Evolutionary conservation across 1,284 basidiomycete species (phyloP).

Genomic region (Apiotrichum laibachii): DNA sequence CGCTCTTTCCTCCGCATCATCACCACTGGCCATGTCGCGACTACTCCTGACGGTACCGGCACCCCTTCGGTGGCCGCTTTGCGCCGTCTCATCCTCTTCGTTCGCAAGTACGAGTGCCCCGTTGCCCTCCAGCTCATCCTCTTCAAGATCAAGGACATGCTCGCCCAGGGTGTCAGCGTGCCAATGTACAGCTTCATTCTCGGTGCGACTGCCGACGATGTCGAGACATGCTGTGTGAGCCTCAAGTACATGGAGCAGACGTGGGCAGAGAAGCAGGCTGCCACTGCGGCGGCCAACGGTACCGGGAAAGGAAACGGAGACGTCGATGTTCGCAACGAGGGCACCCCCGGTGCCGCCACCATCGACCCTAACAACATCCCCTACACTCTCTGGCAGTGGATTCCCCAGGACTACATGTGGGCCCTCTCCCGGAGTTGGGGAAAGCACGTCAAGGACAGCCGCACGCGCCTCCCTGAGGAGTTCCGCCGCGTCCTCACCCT

Average conservation of each 20-base stretch:
- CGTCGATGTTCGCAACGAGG: constrained; percentile 11
- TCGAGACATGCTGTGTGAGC: constrained; percentile 12
- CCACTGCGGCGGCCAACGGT: neutral
- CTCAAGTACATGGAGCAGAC: constrained; percentile 11
- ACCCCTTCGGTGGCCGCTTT: constrained; percentile 7
- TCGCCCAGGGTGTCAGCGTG: constrained; percentile 2
- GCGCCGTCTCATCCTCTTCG: constrained; percentile 13
- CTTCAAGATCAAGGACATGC: constrained; percentile 11
- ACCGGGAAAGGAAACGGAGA: neutral
- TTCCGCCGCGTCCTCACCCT: constrained; percentile 10
- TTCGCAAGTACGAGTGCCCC: constrained; percentile 17
- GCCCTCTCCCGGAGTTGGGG: constrained; percentile 16
- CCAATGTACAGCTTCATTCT: constrained; percentile 16
- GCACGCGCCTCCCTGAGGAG: constrained; percentile 7
- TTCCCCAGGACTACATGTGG: constrained; percentile 20
- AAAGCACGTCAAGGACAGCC: constrained; percentile 4
- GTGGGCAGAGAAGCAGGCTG: constrained; percentile 6
- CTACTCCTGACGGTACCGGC: constrained; percentile 3
- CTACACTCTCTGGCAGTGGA: constrained; percentile 17
- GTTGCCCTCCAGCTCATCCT: constrained; percentile 10
- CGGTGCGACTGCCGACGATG: constrained; percentile 15
- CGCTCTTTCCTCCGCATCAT: constrained; percentile 14
- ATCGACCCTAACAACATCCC: constrained; percentile 19
- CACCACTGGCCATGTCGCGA: constrained; percentile 11
- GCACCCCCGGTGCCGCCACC: constrained; percentile 12